phyloP scores from a whole-genome alignment of 495 filamentous ascomycete species.

The Neurospora sp. region DNA sequence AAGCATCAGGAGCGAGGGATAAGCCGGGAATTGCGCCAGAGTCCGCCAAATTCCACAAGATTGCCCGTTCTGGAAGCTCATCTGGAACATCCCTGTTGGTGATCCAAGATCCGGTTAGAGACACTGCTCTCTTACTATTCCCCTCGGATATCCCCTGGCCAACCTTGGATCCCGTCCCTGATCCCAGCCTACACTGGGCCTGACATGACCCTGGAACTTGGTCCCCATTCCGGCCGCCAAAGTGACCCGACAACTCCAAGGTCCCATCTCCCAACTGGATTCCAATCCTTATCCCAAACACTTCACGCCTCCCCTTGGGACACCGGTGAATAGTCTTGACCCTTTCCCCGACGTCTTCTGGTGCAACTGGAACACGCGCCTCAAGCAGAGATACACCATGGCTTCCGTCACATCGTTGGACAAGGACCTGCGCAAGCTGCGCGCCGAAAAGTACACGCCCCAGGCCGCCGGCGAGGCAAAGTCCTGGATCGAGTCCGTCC shows the following conservation, averaged over 20 bases:
- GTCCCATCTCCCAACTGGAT: neutral
- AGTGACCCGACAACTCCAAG: neutral
- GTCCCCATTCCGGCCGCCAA: neutral
- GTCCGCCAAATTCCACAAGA: neutral
- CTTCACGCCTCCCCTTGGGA: neutral
- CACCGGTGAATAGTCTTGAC: neutral
- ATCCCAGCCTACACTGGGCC: neutral
- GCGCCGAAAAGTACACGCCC: conserved; percentile 88
- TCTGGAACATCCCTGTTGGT: neutral
- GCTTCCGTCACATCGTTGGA: conserved; percentile 91
- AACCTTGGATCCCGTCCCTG: neutral
- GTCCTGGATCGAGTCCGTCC: conserved; percentile 74
- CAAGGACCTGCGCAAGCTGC: conserved; percentile 87
- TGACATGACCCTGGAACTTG: neutral
- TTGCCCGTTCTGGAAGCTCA: neutral
- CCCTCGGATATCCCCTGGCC: neutral
- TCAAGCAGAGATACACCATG: conserved; percentile 40
- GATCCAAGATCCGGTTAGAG: neutral
- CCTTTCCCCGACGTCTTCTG: neutral
- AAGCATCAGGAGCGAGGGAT: neutral
- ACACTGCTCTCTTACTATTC: neutral
- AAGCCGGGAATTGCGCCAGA: neutral
- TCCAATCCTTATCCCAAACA: neutral
- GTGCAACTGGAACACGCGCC: neutral
- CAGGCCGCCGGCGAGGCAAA: conserved; percentile 78